Evolutionary conservation across 2,329 filamentous ascomycete genomes (phyloP).

Genomic region (Aspergillus alliaceus): DNA sequence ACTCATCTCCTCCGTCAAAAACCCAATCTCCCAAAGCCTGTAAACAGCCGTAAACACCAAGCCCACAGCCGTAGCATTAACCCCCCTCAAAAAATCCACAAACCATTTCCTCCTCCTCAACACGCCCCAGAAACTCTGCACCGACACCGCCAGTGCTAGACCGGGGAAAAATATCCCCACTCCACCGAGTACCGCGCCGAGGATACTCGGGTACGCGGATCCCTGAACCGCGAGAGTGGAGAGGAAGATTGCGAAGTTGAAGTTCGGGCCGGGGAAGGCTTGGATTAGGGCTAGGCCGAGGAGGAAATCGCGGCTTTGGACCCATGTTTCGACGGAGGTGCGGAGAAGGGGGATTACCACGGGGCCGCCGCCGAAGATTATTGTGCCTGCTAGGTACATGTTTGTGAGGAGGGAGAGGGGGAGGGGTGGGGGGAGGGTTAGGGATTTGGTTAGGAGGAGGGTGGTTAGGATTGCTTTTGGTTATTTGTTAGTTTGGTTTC

Average conservation of each 20-base stretch:
- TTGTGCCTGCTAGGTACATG: slow-evolving; percentile 71
- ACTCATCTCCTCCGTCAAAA: slow-evolving; percentile 51
- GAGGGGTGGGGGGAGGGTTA: too few species aligned
- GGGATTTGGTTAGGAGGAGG: too few species aligned
- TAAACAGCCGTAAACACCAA: slow-evolving; percentile 66
- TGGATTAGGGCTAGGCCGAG: slow-evolving; percentile 72
- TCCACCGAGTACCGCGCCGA: slow-evolving; percentile 54
- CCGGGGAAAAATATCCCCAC: slow-evolving; percentile 45
- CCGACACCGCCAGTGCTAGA: slow-evolving; percentile 31
- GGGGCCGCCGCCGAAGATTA: slow-evolving; percentile 65
- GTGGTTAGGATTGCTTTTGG: too few species aligned
- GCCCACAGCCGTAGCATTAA: slow-evolving; percentile 62
- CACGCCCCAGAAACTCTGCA: slow-evolving; percentile 55
- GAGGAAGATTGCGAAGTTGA: slow-evolving; percentile 57
- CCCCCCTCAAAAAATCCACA: slow-evolving; percentile 52
- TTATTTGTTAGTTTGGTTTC: too few species aligned
- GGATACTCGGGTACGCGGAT: slow-evolving; percentile 29
- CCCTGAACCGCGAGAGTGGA: slow-evolving; percentile 50
- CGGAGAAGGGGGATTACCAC: slow-evolving; percentile 65
- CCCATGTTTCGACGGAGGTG: slow-evolving; percentile 66
- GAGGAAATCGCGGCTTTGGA: slow-evolving; percentile 68
- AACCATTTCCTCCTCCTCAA: slow-evolving; percentile 50
- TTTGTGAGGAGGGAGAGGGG: slow-evolving; percentile 68
- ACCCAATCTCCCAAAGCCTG: slow-evolving; percentile 62
- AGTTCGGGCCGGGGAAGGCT: slow-evolving; percentile 62